Conservation (phyloP, 441 rosid species). For the Pelargonium citronellum region DNA sequence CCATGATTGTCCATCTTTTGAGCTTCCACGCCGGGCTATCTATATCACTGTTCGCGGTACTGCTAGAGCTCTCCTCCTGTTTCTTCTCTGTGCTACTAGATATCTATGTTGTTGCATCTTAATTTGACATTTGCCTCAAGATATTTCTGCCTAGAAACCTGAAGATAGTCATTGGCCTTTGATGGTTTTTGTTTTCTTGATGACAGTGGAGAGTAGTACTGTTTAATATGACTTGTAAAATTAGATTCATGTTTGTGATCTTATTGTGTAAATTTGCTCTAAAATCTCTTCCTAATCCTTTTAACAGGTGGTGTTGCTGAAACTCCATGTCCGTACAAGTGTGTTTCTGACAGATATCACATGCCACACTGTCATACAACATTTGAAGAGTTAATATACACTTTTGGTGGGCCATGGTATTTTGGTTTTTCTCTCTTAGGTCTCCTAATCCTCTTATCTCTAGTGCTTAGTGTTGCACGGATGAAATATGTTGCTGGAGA, state of each 20-base stretch:
- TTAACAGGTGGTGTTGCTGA: conserved; percentile 72
- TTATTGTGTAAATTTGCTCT: conserved; percentile 9
- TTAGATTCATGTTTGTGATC: background rate
- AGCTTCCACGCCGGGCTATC: conserved; percentile 71
- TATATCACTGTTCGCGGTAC: conserved; percentile 62
- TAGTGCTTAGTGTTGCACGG: conserved; percentile 86
- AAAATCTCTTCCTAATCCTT: conserved; percentile 14
- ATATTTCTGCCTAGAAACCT: background rate
- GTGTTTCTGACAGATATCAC: conserved; percentile 77
- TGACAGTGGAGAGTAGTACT: background rate
- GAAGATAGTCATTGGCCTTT: conserved; percentile 12
- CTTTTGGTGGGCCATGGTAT: conserved; percentile 93
- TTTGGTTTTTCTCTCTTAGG: conserved; percentile 66
- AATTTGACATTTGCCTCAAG: background rate
- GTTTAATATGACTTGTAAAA: background rate
- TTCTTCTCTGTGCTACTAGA: conserved; percentile 7
- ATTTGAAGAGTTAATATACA: conserved; percentile 79
- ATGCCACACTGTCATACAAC: conserved; percentile 88
- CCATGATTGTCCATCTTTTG: conserved; percentile 49
- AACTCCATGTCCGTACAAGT: conserved; percentile 77
- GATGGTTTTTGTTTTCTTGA: conserved; percentile 8
- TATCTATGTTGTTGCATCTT: conserved; percentile 3
- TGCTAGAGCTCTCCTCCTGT: conserved; percentile 8
- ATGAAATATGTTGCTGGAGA: conserved; percentile 82
- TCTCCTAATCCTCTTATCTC: conserved; percentile 71